Percentiles rank a stretch among this genome's conserved stretches.
Conservation (phyloP, 2,329 filamentous ascomycete genomes). For the Tolypocladium sp. region DNA sequence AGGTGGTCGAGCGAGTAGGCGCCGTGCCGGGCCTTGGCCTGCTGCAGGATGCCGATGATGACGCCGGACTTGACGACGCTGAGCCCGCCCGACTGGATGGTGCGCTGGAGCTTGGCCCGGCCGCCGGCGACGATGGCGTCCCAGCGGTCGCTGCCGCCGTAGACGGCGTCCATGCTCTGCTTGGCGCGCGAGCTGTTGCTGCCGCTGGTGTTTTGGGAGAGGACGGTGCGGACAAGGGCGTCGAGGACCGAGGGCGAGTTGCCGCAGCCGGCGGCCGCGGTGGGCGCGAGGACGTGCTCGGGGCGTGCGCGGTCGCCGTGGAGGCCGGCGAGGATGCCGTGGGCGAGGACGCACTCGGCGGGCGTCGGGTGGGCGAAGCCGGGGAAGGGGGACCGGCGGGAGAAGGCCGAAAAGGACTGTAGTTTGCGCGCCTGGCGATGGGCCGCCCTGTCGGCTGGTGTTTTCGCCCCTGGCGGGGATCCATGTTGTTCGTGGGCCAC, state of each 20-base stretch:
- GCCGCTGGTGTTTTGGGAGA: slow-evolving; percentile 45
- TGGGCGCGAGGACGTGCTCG: slow-evolving; percentile 49
- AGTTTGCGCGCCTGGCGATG: slow-evolving; percentile 31
- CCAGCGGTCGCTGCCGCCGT: slow-evolving; percentile 35
- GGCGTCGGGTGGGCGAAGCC: slow-evolving; percentile 56
- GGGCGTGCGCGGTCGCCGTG: slow-evolving; percentile 60
- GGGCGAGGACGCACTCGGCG: slow-evolving; percentile 60
- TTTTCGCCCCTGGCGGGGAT: background rate
- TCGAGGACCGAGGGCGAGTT: slow-evolving; percentile 41
- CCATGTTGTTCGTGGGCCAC: background rate
- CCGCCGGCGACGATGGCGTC: slow-evolving; percentile 30
- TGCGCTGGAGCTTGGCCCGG: slow-evolving; percentile 34
- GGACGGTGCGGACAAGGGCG: slow-evolving; percentile 40
- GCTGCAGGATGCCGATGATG: slow-evolving; percentile 59
- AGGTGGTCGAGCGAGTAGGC: slow-evolving; percentile 40
- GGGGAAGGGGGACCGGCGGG: slow-evolving; percentile 52
- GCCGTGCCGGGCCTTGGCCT: slow-evolving; percentile 42
- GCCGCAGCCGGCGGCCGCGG: slow-evolving; percentile 54
- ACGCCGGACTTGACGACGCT: slow-evolving; percentile 63
- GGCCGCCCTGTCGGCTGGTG: slow-evolving; percentile 8
- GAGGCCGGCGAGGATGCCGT: slow-evolving; percentile 49
- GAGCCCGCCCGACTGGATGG: slow-evolving; percentile 64
- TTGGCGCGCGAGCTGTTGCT: slow-evolving; percentile 51
- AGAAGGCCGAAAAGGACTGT: slow-evolving; percentile 29
- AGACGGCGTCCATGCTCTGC: slow-evolving; percentile 32